Conservation (phyloP, 805 yeast species). For the Scheffersomyces coipomensis region DNA sequence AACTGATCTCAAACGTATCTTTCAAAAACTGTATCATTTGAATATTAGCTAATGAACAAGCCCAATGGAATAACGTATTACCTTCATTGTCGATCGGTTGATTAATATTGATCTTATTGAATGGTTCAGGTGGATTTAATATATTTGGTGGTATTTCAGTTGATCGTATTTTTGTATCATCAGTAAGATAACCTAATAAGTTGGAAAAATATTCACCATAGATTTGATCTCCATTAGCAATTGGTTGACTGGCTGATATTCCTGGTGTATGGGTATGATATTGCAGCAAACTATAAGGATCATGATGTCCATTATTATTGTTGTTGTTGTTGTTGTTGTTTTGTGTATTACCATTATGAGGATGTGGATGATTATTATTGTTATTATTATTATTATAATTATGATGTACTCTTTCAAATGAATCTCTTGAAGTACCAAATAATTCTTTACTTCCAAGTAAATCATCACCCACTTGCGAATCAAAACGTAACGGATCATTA, state of each 20-base stretch:
- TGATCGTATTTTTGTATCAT: constrained; percentile 31
- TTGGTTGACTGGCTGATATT: constrained; percentile 12
- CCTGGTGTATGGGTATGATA: constrained; percentile 41
- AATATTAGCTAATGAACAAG: constrained; percentile 83
- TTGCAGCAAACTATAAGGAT: constrained; percentile 38
- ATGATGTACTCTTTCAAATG: constrained; percentile 29
- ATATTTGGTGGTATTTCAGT: constrained; percentile 36
- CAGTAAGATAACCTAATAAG: constrained; percentile 52
- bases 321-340: constrained; percentile 9
- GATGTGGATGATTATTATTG: constrained; percentile 8
- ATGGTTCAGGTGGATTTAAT: constrained; percentile 54
- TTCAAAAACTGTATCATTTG: constrained; percentile 62
- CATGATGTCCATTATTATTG: constrained; percentile 28
- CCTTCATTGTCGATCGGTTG: constrained; percentile 92
- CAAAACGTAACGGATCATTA: constrained; percentile 10
- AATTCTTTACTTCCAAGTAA: constrained; percentile 38
- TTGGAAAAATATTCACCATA: constrained; percentile 42
- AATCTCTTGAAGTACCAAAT: constrained; percentile 39
- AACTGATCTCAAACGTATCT: constrained; percentile 67
- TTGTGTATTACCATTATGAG: constrained; percentile 2
- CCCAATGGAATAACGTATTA: constrained; percentile 94
- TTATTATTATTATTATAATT: constrained; percentile 8
- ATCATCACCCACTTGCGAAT: constrained; percentile 23
- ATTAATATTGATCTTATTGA: constrained; percentile 62
- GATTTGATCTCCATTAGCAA: constrained; percentile 16